These are phyloP conservation scores for Lecanicillium sp. DNA, from an alignment of 2,329 filamentous ascomycete species.

Conservation along the genomic window DNA sequence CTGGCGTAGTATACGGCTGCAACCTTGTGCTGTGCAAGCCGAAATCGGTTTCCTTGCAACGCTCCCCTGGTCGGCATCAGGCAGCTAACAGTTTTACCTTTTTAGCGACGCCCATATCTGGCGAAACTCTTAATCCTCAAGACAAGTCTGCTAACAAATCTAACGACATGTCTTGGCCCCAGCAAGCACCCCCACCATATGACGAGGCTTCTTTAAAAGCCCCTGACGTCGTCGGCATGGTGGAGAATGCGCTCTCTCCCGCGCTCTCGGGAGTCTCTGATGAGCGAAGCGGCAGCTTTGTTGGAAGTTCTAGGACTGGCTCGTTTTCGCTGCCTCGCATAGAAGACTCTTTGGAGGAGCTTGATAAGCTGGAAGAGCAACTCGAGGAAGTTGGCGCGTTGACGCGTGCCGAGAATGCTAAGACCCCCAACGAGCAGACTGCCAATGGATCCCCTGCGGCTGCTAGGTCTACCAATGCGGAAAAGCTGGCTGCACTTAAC, in stretches of 20 bases:
- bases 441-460: slow-evolving; percentile 13
- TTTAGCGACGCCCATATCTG: slow-evolving; percentile 32
- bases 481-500: slow-evolving; percentile 30
- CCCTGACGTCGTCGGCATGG: slow-evolving; percentile 19
- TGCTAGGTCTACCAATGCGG: slow-evolving; percentile 3
- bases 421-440: slow-evolving; percentile 5
- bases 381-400: slow-evolving; percentile 45
- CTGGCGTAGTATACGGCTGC: slow-evolving; percentile 36
- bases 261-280: slow-evolving; percentile 22
- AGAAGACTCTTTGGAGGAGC: slow-evolving; percentile 56
- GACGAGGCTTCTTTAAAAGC: slow-evolving; percentile 19
- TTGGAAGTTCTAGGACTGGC: slow-evolving; percentile 21
- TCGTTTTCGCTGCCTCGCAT: slow-evolving; percentile 40
- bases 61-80: slow-evolving; percentile 9
- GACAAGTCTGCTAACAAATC: background rate
- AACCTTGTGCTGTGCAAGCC: slow-evolving; percentile 38
- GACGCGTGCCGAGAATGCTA: slow-evolving; percentile 19
- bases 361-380: slow-evolving; percentile 55
- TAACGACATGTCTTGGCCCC: slow-evolving; percentile 16
- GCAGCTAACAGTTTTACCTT: slow-evolving; percentile 35
- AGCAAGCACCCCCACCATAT: slow-evolving; percentile 16
- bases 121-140: background rate
- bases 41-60: slow-evolving; percentile 13
- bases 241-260: slow-evolving; percentile 25
- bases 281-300: slow-evolving; percentile 22